These are phyloP conservation scores for Cokeromyces recurvatus DNA, from an alignment of 371 early-diverging fungal species.

Conservation along the genomic window DNA sequence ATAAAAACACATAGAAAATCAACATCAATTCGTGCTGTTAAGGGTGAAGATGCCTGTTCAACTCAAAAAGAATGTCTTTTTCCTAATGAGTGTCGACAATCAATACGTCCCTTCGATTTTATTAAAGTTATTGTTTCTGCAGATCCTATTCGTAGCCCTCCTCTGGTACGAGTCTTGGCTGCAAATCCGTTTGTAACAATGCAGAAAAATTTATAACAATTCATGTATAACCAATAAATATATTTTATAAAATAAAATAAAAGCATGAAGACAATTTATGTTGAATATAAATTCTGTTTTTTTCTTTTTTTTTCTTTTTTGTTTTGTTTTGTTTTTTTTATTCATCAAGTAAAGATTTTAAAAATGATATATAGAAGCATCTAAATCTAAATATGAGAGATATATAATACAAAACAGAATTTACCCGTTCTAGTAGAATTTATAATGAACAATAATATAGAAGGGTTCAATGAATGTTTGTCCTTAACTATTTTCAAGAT, in stretches of 20 bases:
- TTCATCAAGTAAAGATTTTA: too few relatives aligned
- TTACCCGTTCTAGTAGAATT: too few relatives aligned
- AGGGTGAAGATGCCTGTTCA: conserved; percentile 28
- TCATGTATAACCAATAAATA: background rate
- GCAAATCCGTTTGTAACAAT: conserved; percentile 50
- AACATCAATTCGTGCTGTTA: conserved; percentile 31
- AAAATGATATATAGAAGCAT: too few relatives aligned
- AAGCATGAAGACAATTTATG: background rate
- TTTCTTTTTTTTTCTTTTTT: too few relatives aligned
- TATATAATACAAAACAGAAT: too few relatives aligned
- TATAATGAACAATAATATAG: too few relatives aligned
- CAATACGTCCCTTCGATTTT: conserved; percentile 58
- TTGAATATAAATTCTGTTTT: too few relatives aligned
- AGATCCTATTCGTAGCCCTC: conserved; percentile 59
- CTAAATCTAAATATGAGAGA: too few relatives aligned
- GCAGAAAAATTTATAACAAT: background rate
- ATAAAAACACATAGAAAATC: conserved; percentile 19
- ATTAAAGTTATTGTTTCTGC: conserved; percentile 61
- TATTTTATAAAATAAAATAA: background rate
- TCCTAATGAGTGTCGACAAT: conserved; percentile 40
- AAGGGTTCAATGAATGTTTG: too few relatives aligned
- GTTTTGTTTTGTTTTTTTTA: too few relatives aligned
- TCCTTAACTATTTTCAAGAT: too few relatives aligned
- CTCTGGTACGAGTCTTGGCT: conserved; percentile 62
- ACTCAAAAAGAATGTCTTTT: conserved; percentile 36